phyloP scores from a whole-genome alignment of 2,329 filamentous ascomycete species.

The Curvularia sp. region DNA sequence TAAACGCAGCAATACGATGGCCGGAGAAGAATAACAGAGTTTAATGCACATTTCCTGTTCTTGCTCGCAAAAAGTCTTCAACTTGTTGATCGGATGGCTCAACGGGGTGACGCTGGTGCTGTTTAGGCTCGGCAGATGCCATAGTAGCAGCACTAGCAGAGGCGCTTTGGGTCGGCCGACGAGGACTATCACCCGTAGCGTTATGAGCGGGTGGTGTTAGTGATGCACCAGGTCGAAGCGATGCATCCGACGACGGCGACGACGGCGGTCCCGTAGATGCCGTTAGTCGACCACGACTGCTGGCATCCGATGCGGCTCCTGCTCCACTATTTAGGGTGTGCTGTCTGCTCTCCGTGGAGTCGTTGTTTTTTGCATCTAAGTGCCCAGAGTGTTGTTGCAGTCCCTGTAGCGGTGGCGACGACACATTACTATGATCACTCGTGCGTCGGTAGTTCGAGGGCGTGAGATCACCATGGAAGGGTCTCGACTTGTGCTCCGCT shows the following conservation, averaged over 20 bases:
- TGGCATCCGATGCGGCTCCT: neutral
- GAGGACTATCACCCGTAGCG: neutral
- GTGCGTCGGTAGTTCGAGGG: conserved; percentile 31
- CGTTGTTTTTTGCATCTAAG: neutral
- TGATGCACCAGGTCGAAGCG: neutral
- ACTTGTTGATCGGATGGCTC: conserved; percentile 23
- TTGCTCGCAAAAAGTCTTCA: conserved; percentile 31
- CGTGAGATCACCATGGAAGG: conserved; percentile 39
- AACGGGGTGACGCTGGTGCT: neutral
- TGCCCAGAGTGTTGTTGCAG: neutral
- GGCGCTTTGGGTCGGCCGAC: neutral
- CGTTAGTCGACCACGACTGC: neutral
- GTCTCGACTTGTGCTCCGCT: conserved; percentile 30
- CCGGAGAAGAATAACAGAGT: neutral
- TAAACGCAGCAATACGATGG: neutral
- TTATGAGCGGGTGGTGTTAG: conserved; percentile 1
- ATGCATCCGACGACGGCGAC: conserved; percentile 1
- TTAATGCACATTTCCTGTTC: conserved; percentile 22
- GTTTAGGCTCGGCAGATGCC: neutral
- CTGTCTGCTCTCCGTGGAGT: neutral
- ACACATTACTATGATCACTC: neutral
- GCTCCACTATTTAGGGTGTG: neutral
- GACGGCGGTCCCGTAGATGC: conserved; percentile 2
- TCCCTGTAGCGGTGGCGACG: neutral
- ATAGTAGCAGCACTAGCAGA: neutral